A percentile compares a stretch with the other conserved stretches of the same genome.
Evolutionary conservation across 1,284 basidiomycete genomes (phyloP).

Genomic region (Porogramme epimiltina): DNA sequence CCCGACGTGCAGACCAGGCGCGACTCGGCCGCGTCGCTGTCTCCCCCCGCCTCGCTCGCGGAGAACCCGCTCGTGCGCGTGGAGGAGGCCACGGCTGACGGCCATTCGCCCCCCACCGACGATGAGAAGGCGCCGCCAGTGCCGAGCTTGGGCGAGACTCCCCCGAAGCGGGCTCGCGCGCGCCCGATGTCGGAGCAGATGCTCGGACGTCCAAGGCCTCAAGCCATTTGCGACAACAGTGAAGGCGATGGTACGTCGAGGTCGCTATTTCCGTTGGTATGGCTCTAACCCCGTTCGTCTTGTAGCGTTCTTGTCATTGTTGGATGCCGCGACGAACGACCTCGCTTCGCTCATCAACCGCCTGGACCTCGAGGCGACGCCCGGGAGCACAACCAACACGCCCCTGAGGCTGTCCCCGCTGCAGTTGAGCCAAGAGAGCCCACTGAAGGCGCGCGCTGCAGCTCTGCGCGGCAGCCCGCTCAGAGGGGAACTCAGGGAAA

Average conservation of each 20-base stretch:
- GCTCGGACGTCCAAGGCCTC: conserved; percentile 48
- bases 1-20: conserved; percentile 26
- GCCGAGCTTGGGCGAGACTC: conserved; percentile 39
- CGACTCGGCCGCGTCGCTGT: conserved; percentile 13
- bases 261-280: neutral
- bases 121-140: conserved; percentile 21
- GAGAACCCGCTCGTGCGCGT: conserved; percentile 45
- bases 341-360: conserved; percentile 74
- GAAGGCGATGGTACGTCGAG: conserved; percentile 40
- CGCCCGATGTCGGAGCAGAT: conserved; percentile 71
- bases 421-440: conserved; percentile 35
- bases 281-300: conserved; percentile 5
- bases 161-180: conserved; percentile 50
- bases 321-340: conserved; percentile 77
- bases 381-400: conserved; percentile 49
- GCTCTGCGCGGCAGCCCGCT: conserved; percentile 24
- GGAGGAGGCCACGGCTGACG: conserved; percentile 55
- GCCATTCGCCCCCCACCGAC: conserved; percentile 37
- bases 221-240: conserved; percentile 53
- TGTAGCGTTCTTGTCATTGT: conserved; percentile 64
- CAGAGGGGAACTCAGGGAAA: conserved; percentile 29
- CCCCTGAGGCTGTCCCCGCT: conserved; percentile 37
- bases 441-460: conserved; percentile 35
- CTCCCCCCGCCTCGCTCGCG: conserved; percentile 16
- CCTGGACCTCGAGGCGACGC: conserved; percentile 75